Conservation (phyloP, 129 eudicot species). For the sunflower (Helianthus annuus) region DNA sequence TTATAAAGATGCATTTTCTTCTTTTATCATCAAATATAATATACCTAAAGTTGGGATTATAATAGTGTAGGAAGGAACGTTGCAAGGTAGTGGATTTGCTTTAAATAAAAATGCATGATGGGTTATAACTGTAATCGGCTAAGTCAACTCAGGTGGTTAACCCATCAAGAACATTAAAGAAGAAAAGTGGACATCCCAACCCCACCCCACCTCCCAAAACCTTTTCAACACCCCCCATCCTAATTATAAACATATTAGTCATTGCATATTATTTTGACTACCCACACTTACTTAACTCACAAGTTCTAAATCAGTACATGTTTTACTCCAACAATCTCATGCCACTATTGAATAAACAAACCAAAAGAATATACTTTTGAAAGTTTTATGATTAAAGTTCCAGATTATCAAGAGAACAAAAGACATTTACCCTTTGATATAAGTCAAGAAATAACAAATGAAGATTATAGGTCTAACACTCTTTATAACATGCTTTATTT, state of each 20-base stretch:
- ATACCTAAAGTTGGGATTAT: background rate
- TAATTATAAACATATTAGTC: constrained; percentile 35
- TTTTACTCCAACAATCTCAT: constrained; percentile 27
- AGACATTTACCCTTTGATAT: background rate
- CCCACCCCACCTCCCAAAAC: constrained; percentile 32
- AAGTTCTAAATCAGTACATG: constrained; percentile 29
- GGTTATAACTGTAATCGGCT: constrained; percentile 35
- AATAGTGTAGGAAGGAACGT: background rate
- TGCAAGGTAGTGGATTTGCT: constrained; percentile 35
- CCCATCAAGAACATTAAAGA: constrained; percentile 33
- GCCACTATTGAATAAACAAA: constrained; percentile 17
- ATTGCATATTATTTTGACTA: constrained; percentile 43
- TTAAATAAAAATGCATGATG: constrained; percentile 29
- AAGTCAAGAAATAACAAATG: background rate
- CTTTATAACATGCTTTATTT: background rate
- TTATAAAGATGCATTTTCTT: background rate
- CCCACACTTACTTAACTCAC: constrained; percentile 43
- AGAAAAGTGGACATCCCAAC: constrained; percentile 38
- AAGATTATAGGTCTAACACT: background rate
- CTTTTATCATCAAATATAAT: background rate
- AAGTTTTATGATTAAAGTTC: constrained; percentile 15
- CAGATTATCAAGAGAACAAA: background rate
- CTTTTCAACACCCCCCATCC: constrained; percentile 37
- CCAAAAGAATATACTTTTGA: background rate
- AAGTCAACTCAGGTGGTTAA: constrained; percentile 49